Base-by-base conservation (phyloP, 2,329 filamentous ascomycete genomes). In the Lecanicillium sp. region DNA sequence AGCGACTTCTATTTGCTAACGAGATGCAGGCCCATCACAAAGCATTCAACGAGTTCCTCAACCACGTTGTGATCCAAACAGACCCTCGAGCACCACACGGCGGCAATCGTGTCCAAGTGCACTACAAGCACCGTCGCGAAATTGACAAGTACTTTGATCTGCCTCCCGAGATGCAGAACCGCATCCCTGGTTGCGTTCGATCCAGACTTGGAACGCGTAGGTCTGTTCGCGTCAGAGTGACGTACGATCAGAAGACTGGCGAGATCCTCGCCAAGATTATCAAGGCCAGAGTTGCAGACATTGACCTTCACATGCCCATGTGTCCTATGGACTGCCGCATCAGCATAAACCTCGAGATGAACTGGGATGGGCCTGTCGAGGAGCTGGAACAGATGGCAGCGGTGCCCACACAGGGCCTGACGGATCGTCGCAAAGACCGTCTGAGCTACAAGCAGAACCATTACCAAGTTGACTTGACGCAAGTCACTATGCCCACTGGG, bases 281-380 rank as follows among this genome's bases (percentile, higher is more conserved):
- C 60, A 98, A 98, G 66, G 79, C 81, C 18, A 79, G 88, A n/a
- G 71, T 96, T 12, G 80, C 78, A 18, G 88, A 98, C 56, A 65
- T 95, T n/a, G 84, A 95, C 51, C 73, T 98, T 14, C 82, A 84
- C 60, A 83, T 87, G 49, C 90, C 92, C 0, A 67, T 69, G 35
- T 75, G 74, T 8, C 76, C 78, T 3, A 85, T 95, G 53, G 92
- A 98, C 61, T 95, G 88, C 62, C 85, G 92, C 9, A 81, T 98
- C 49, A 94, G 87, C 51, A 80, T 98, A 54, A 96, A 95, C 55
- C 73, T 98, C 3, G 94, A 98, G 75, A 88, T 94, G 75, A 75
- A 82, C 38, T 94, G 81, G 67, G 73, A 87, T 4, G 86, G 88
- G 2, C 52, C 84, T 0, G 68, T 78, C 4, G 66, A 74, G 29